phyloP scores from a whole-genome alignment of 2,329 filamentous ascomycete genomes.

The Aspergillus neoniger region DNA sequence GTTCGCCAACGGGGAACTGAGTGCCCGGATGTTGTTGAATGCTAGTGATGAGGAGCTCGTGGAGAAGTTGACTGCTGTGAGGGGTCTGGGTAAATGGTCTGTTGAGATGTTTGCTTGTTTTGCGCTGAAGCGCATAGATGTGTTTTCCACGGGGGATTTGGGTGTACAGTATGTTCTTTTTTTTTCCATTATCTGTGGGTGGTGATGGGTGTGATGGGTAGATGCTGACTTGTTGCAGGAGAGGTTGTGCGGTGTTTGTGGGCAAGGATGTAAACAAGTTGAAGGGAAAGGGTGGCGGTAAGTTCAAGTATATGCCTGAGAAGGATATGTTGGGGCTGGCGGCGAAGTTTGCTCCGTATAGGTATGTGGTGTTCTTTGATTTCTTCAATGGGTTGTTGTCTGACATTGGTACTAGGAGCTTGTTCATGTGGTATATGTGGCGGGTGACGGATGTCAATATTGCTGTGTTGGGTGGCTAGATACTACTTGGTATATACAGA shows the following conservation, averaged over 20 bases:
- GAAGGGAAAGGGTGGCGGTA: constrained; percentile 75
- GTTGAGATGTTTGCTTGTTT: constrained; percentile 99
- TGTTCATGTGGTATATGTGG: constrained; percentile 99
- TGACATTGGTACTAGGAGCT: constrained; percentile 57
- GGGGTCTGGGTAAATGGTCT: constrained; percentile 85
- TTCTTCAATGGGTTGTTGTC: not conserved
- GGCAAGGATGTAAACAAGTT: constrained; percentile 82
- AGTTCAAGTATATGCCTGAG: constrained; percentile 98
- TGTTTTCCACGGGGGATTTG: constrained; percentile 88
- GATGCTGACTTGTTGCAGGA: constrained; percentile 40
- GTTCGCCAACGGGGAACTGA: constrained; percentile 74
- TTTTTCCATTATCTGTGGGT: not conserved
- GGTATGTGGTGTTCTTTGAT: constrained; percentile 46
- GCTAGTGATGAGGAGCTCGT: constrained; percentile 86
- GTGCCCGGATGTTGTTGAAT: constrained; percentile 71
- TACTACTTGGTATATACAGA: too few relatives aligned
- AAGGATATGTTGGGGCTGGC: constrained; percentile 85
- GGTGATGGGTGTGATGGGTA: constrained; percentile 1
- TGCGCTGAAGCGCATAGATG: constrained; percentile 88
- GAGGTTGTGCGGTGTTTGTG: constrained; percentile 86
- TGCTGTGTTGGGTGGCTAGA: constrained; percentile 44
- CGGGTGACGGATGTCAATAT: constrained; percentile 77
- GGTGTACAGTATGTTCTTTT: constrained; percentile 71
- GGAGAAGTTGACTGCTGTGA: constrained; percentile 77
- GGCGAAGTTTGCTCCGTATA: constrained; percentile 78